These are phyloP conservation scores for Leucocoprinus sp. DNA, from an alignment of 768 basidiomycete species.

Conservation along the genomic window DNA sequence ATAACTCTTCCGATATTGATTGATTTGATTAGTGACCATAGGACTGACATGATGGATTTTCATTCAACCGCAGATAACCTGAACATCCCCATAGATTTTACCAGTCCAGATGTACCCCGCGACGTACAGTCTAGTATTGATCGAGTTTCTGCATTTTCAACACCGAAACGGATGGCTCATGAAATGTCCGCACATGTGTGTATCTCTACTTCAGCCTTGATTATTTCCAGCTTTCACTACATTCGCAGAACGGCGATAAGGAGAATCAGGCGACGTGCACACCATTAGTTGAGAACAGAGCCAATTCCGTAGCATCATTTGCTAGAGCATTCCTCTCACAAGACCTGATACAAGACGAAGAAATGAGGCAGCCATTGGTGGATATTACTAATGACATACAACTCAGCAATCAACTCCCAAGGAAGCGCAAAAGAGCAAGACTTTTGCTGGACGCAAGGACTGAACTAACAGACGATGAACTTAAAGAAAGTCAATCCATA, in stretches of 20 bases:
- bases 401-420: slow-evolving; percentile 13
- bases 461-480: slow-evolving; percentile 76
- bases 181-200: background rate
- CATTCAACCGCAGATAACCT: background rate
- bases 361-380: slow-evolving; percentile 19
- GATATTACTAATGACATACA: slow-evolving; percentile 23
- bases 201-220: background rate
- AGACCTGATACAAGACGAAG: slow-evolving; percentile 17
- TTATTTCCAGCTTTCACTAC: background rate
- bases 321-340: slow-evolving; percentile 34
- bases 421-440: slow-evolving; percentile 42
- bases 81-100: background rate
- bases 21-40: background rate
- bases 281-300: slow-evolving; percentile 7
- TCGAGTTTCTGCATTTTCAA: background rate
- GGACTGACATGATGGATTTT: background rate
- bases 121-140: background rate
- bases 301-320: slow-evolving; percentile 27
- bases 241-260: background rate
- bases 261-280: background rate
- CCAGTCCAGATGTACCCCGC: background rate
- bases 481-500: slow-evolving; percentile 49
- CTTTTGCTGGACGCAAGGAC: slow-evolving; percentile 64
- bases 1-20: background rate
- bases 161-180: background rate